phyloP scores from a whole-genome alignment of 225 moss, liverwort and hornwort genomes.

The Pseudoscleropodium purum region DNA sequence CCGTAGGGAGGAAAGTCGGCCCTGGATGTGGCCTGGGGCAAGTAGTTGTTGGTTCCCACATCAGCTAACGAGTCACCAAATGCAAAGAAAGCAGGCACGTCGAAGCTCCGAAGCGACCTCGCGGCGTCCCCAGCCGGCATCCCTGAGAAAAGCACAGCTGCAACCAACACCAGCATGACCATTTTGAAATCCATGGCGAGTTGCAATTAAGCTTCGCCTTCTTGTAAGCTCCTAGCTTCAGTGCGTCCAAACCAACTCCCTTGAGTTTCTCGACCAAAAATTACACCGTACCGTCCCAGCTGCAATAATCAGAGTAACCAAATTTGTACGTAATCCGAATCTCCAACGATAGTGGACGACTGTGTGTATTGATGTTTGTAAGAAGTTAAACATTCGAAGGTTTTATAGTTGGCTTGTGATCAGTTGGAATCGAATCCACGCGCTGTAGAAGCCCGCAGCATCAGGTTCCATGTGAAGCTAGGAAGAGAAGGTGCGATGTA shows the following conservation, averaged over 20 bases:
- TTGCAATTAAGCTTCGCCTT: background rate
- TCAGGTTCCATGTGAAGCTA: background rate
- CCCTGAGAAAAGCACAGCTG: background rate
- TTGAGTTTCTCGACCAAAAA: background rate
- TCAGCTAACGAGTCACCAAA: conserved; percentile 25
- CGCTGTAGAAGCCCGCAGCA: background rate
- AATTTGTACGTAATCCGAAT: background rate
- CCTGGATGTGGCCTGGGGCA: background rate
- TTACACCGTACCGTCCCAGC: background rate
- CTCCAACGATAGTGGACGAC: background rate
- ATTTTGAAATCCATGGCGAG: background rate
- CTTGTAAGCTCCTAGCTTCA: background rate
- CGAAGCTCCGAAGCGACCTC: background rate
- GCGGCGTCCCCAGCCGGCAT: background rate
- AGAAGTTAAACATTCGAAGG: background rate
- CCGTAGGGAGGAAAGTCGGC: conserved; percentile 21
- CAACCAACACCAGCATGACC: background rate
- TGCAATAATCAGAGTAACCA: background rate
- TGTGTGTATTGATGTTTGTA: background rate
- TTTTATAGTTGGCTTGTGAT: background rate
- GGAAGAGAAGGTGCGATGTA: background rate
- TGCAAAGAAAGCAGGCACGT: conserved; percentile 9
- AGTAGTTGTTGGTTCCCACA: conserved; percentile 12
- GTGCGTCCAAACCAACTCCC: background rate
- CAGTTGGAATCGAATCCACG: background rate